Base-by-base conservation (phyloP, 108 stramenopile genomes). In the Craspedostauros australis region DNA sequence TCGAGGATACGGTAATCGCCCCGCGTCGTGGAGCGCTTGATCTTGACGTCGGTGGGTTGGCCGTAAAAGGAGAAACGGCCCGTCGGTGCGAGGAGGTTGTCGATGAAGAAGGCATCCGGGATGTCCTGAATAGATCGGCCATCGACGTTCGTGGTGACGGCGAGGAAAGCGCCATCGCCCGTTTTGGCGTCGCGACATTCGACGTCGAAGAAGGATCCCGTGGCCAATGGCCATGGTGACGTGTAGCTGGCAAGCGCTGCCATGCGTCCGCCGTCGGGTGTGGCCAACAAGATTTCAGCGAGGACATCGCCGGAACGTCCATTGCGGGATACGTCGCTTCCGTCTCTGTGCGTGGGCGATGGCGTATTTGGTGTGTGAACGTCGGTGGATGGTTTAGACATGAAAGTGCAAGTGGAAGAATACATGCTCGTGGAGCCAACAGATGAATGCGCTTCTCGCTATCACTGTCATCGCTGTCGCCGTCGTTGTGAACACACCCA, bases 11-110 rank as follows among this genome's bases (percentile, higher is more conserved):
- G 62, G 45, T 75, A 71, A 3, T 46, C 31, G 5, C 56, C 76
- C 14, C 50, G 39, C 23, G 45, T 59, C 3, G 53, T 33, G 18
- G 51, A 63, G 39, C 66, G 70, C 40, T 75, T 77, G 0, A 84
- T 60, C 37, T 72, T 77, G 31, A 84, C 55, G 52, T 79, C 78
- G 2, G 78, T 84, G 27, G 82, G 82, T 41, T 67, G 44, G 5
- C 82, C 82, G 47, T 84, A 84, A 48, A 77, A 79, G 6, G 68
- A 70, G 50, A 84, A 84, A 19, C 82, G 68, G 14, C 82, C 82
- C 0, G 68, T 76, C 0, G 75, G 60, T 9, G 66, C 50, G 41
- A 84, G 54, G 14, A 84, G 37, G 37, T 51, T 59, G 4, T 84
- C 61, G 8, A 70, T 29, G 41, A 84, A 67, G 52, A 84, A 84